These are phyloP conservation scores for Pelargonium fulgidum DNA, from an alignment of 441 rosid species.

Conservation along the genomic window DNA sequence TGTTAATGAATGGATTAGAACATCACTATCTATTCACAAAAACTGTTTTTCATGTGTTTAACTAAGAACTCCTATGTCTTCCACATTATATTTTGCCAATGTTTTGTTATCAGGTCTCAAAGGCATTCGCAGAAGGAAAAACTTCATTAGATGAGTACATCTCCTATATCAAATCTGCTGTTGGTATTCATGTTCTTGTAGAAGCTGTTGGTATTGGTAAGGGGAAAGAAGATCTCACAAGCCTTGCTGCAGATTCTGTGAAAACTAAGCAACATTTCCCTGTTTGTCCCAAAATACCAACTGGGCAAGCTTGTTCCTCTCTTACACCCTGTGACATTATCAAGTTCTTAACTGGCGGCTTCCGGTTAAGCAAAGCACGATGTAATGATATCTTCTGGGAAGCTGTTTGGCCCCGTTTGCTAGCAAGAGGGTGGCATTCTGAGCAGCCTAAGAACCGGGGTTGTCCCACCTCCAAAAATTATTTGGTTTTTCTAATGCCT, in stretches of 20 bases:
- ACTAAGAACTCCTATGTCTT: neutral
- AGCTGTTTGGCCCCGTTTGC: conserved; percentile 78
- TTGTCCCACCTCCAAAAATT: conserved; percentile 34
- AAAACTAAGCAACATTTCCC: conserved; percentile 37
- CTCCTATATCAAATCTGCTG: conserved; percentile 33
- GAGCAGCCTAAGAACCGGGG: conserved; percentile 48
- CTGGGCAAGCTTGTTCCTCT: conserved; percentile 45
- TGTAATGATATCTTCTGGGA: conserved; percentile 74
- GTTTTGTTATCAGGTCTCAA: conserved; percentile 45
- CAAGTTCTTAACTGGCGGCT: conserved; percentile 47
- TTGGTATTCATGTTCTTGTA: conserved; percentile 51
- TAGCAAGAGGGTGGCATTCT: conserved; percentile 74
- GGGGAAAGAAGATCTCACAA: conserved; percentile 65
- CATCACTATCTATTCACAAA: neutral
- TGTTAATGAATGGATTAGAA: neutral
- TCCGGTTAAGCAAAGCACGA: conserved; percentile 66
- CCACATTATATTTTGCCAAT: conserved; percentile 15
- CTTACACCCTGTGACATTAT: conserved; percentile 55
- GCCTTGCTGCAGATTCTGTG: conserved; percentile 35
- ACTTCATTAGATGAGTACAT: conserved; percentile 45
- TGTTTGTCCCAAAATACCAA: conserved; percentile 31
- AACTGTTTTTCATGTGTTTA: conserved; percentile 9
- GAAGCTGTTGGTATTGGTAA: conserved; percentile 75
- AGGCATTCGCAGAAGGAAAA: conserved; percentile 50
- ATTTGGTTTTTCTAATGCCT: conserved; percentile 61